These are phyloP conservation scores for Eremochloa ophiuroides DNA, from an alignment of 176 grass and related monocot genomes.

Conservation along the genomic window DNA sequence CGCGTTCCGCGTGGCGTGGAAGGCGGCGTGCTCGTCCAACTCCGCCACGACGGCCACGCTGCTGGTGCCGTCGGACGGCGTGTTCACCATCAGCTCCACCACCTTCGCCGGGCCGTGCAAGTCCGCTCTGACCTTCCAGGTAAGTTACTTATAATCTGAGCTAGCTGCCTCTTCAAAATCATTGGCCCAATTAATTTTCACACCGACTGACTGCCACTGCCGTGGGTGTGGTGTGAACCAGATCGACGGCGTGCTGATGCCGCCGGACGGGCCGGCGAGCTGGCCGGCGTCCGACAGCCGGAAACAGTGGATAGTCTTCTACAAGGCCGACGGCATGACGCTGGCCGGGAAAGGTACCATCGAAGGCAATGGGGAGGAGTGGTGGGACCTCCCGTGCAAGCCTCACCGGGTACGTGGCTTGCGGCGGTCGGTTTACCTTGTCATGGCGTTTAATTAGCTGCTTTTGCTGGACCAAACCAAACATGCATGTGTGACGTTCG, in stretches of 20 bases:
- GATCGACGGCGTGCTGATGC: slow-evolving; percentile 74
- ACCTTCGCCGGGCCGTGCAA: slow-evolving; percentile 65
- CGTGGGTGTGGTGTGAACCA: background rate
- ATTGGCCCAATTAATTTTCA: background rate
- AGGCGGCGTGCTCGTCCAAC: slow-evolving; percentile 41
- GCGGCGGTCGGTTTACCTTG: background rate
- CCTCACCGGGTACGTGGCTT: slow-evolving; percentile 58
- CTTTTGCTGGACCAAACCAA: too few species aligned
- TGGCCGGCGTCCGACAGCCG: slow-evolving; percentile 60
- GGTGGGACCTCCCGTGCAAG: slow-evolving; percentile 90
- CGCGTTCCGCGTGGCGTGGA: slow-evolving; percentile 70
- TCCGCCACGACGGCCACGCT: slow-evolving; percentile 27
- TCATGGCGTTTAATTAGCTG: too few species aligned
- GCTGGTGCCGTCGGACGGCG: slow-evolving; percentile 62
- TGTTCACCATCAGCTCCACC: slow-evolving; percentile 69
- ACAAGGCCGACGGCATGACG: slow-evolving; percentile 53
- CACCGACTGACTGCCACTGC: too few species aligned
- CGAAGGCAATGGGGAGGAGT: slow-evolving; percentile 77
- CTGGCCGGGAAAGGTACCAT: slow-evolving; percentile 58
- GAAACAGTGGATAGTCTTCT: slow-evolving; percentile 69
- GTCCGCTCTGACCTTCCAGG: slow-evolving; percentile 45
- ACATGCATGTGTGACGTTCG: background rate
- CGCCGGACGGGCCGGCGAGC: slow-evolving; percentile 53
- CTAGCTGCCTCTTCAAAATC: background rate
- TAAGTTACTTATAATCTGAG: slow-evolving; percentile 6